Evolutionary conservation across 2,329 filamentous ascomycete genomes (phyloP), one percentile per base, ranked within the genome.

Genomic region (Penicillium sp.): DNA sequence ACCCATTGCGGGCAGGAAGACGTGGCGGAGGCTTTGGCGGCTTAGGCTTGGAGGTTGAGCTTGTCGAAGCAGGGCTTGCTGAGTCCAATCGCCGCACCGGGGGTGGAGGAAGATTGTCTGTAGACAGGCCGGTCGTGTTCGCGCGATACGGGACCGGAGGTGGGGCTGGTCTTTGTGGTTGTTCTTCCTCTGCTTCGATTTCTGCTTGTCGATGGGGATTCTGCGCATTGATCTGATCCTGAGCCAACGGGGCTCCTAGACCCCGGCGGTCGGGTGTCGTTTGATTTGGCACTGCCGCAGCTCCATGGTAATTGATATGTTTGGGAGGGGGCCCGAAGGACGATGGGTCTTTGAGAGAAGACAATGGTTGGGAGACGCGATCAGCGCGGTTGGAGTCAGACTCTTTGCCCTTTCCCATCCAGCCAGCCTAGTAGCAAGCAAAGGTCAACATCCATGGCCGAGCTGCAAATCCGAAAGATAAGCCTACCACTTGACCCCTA

Each of bases 291-390:
- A 78, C 65, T 3, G 78, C 73, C 7, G 70, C 72, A 13, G 71
- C 73, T 53, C 77, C 74, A 67, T 81, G 74, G 60, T 79, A 80
- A 46, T 78, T 76, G 53, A 77, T 72, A 57, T 83, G 88, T 64
- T 84, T 92, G 0, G 91, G 91, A 26, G 91, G 91, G 23, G 91
- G 90, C 2, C 84, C 90, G 69, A 96, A 96, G 14, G 84, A 82
- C 1, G 83, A 72, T 1, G 90, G 91, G 68, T 96, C 91, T 68
- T 84, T 86, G 29, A 96, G 80, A 3, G 84, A 79, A 8, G 84
- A 79, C 40, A 95, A 75, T 1, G 91, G 91, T 14, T 80, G 78
- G 7, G 83, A 80, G 48, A 80, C 74, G 59, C 84, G 84, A 23
- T 81, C 76, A 32, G 70, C 61, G 39, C 70, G 65, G 30, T 82